Evolutionary conservation across 768 basidiomycete genomes (phyloP).

Genomic region (Boletus vermiculosoides): DNA sequence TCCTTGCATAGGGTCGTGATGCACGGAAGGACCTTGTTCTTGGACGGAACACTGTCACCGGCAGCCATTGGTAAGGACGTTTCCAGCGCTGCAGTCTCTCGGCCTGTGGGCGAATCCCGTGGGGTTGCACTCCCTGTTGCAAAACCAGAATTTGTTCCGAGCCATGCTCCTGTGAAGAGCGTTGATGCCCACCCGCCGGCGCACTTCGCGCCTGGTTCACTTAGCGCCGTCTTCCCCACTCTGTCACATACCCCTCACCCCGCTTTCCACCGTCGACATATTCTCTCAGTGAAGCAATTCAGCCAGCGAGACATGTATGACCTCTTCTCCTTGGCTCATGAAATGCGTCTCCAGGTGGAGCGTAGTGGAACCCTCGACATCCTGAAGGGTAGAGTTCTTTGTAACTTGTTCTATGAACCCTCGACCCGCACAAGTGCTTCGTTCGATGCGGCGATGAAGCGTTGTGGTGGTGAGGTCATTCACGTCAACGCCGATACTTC

Average conservation of each 20-base stretch:
- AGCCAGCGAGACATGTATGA: constrained; percentile 85
- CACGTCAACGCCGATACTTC: constrained; percentile 76
- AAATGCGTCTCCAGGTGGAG: constrained; percentile 97
- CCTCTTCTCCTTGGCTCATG: constrained; percentile 91
- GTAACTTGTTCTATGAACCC: constrained; percentile 93
- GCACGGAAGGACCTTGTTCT: constrained; percentile 82
- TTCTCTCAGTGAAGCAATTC: constrained; percentile 94
- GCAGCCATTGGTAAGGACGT: constrained; percentile 68
- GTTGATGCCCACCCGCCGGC: constrained; percentile 23
- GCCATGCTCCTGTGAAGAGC: constrained; percentile 34
- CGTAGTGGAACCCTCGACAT: constrained; percentile 85
- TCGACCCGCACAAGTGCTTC: constrained; percentile 94
- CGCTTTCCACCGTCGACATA: constrained; percentile 89
- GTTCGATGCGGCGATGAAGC: constrained; percentile 98
- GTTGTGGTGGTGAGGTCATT: constrained; percentile 95
- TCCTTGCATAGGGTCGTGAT: constrained; percentile 88
- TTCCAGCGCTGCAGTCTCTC: constrained; percentile 56
- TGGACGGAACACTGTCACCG: constrained; percentile 76
- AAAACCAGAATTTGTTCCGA: constrained; percentile 31
- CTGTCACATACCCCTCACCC: constrained; percentile 54
- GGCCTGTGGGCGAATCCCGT: constrained; percentile 34
- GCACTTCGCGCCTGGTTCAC: constrained; percentile 6
- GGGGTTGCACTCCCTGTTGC: constrained; percentile 15
- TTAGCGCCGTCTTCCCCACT: constrained; percentile 17
- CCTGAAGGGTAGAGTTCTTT: constrained; percentile 86